Conservation (phyloP, 768 basidiomycete genomes). For the Cystofilobasidium ferigula region DNA sequence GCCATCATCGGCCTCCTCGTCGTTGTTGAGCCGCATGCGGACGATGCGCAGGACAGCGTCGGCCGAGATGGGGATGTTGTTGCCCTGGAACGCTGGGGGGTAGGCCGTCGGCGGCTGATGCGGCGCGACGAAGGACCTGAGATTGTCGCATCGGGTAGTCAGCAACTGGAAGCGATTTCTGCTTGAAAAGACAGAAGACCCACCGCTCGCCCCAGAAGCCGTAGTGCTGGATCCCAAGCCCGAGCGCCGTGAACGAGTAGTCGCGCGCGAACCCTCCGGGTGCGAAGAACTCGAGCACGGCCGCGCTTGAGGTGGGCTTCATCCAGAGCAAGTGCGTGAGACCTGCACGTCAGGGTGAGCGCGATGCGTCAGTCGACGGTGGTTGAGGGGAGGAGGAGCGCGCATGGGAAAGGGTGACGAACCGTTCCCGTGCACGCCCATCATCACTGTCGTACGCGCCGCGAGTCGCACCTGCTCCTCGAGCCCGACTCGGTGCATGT, state of each 20-base stretch:
- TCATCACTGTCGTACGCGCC: slow-evolving; percentile 65
- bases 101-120: slow-evolving; percentile 58
- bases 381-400: background rate
- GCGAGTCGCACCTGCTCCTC: slow-evolving; percentile 70
- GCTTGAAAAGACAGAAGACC: slow-evolving; percentile 28
- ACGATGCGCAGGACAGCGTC: slow-evolving; percentile 42
- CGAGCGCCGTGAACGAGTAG: slow-evolving; percentile 20
- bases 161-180: background rate
- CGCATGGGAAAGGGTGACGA: background rate
- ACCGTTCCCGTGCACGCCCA: slow-evolving; percentile 40
- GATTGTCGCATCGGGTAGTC: no score
- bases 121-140: slow-evolving; percentile 63
- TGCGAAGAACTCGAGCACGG: slow-evolving; percentile 87
- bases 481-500: slow-evolving; percentile 42
- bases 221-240: slow-evolving; percentile 59
- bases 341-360: slow-evolving; percentile 55
- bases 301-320: slow-evolving; percentile 67
- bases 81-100: slow-evolving; percentile 86
- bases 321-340: slow-evolving; percentile 84
- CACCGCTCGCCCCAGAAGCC: slow-evolving; percentile 70
- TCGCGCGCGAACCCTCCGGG: slow-evolving; percentile 60
- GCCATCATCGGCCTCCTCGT: slow-evolving; percentile 24
- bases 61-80: slow-evolving; percentile 71
- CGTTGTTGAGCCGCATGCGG: slow-evolving; percentile 12
- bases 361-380: background rate